phyloP scores from a whole-genome alignment of 1,139 yeast species.

The Yamadazyma friedrichii region DNA sequence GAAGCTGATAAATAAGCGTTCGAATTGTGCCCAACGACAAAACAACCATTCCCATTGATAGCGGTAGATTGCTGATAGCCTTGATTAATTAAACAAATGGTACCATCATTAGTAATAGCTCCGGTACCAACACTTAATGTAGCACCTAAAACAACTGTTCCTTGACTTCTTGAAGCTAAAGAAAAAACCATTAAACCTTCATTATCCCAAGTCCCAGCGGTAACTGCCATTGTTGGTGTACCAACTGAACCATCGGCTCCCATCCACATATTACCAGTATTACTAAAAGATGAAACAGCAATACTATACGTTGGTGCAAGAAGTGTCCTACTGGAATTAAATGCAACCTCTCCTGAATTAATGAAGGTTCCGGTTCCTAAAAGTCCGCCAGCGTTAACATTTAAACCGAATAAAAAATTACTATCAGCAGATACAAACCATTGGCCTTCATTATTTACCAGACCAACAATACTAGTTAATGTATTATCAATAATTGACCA shows the following conservation, averaged over 20 bases:
- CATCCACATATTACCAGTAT: conserved; percentile 26
- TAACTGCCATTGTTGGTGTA: conserved; percentile 18
- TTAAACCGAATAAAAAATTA: conserved; percentile 4
- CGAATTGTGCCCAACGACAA: conserved; percentile 23
- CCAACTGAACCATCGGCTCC: conserved; percentile 21
- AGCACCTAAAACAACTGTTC: conserved; percentile 19
- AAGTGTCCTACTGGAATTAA: conserved; percentile 18
- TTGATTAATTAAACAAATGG: conserved; percentile 26
- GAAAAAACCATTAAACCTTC: conserved; percentile 24
- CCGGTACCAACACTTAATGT: conserved; percentile 6
- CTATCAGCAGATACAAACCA: conserved; percentile 19
- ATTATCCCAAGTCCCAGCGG: conserved; percentile 22
- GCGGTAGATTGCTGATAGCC: conserved; percentile 23
- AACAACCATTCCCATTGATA: conserved; percentile 29
- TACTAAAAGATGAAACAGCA: conserved; percentile 19
- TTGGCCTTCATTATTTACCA: conserved; percentile 21
- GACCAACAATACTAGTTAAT: conserved; percentile 22
- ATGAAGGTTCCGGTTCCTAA: conserved; percentile 6
- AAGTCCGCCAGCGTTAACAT: conserved; percentile 1
- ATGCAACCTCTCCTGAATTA: conserved; percentile 10
- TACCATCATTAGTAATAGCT: conserved; percentile 26
- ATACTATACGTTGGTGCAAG: conserved; percentile 19
- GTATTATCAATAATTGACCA: conserved; percentile 31
- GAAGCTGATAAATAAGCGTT: conserved; percentile 21
- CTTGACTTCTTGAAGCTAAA: conserved; percentile 19